Evolutionary conservation across 495 filamentous ascomycete genomes (phyloP).

Genomic region (Rhypophila decipiens): DNA sequence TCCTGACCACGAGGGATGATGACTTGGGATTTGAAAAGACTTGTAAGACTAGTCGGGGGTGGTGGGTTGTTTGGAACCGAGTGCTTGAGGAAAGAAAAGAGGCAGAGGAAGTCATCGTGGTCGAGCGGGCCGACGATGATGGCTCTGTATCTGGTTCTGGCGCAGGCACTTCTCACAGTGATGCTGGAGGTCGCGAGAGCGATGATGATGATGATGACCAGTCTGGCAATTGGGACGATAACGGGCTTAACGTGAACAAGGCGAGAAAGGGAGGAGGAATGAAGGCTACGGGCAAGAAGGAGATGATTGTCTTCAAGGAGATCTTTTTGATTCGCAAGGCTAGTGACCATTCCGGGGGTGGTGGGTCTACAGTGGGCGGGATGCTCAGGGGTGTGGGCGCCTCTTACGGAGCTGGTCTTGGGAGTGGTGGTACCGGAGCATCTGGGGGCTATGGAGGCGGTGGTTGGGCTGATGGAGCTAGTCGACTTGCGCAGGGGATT

Average conservation of each 20-base stretch:
- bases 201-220: neutral
- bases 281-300: neutral
- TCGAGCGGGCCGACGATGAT: neutral
- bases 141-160: neutral
- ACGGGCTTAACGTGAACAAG: neutral
- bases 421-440: conserved; percentile 11
- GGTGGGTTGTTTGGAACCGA: conserved; percentile 95
- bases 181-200: neutral
- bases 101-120: neutral
- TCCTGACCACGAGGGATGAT: conserved; percentile 54
- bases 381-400: conserved; percentile 25
- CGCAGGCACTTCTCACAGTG: neutral
- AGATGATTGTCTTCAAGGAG: conserved; percentile 46
- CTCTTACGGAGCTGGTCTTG: conserved; percentile 36
- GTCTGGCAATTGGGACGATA: neutral
- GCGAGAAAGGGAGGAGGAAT: too few species aligned
- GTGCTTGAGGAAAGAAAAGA: conserved; percentile 36
- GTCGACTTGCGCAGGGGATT: conserved; percentile 73
- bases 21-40: conserved; percentile 71
- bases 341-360: conserved; percentile 49
- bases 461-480: conserved; percentile 53
- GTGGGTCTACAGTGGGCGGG: conserved; percentile 12
- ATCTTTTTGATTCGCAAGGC: conserved; percentile 75
- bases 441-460: conserved; percentile 14
- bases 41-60: conserved; percentile 83